Percentiles rank a stretch among this genome's conserved stretches.
Evolutionary conservation across 352 stramenopile genomes (phyloP).

Genomic region (Phytophthora fragariaefolia): DNA sequence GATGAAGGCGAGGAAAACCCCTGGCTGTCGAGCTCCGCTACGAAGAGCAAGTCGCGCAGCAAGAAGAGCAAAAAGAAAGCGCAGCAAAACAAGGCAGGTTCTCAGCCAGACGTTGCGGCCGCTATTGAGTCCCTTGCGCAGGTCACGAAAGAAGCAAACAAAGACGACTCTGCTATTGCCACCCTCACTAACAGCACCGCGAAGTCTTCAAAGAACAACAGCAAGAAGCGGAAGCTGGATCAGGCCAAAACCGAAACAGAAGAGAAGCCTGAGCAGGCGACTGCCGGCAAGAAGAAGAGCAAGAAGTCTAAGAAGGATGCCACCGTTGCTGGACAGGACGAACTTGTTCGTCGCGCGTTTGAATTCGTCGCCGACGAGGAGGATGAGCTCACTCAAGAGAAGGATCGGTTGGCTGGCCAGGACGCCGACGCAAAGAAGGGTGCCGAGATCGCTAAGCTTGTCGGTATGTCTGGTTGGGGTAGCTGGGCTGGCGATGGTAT

Average conservation of each 20-base stretch:
- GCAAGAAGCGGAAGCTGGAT: constrained; percentile 64
- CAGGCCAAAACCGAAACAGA: constrained; percentile 23
- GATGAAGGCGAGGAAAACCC: constrained; percentile 66
- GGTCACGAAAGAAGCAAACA: constrained; percentile 40
- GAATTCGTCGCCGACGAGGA: constrained; percentile 92
- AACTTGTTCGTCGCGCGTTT: constrained; percentile 96
- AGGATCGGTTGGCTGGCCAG: constrained; percentile 75
- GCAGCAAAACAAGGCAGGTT: constrained; percentile 46
- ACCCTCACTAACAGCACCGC: constrained; percentile 30
- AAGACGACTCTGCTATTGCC: constrained; percentile 23
- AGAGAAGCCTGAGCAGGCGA: constrained; percentile 14
- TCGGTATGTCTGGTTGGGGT: constrained; percentile 92
- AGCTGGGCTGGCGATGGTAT: constrained; percentile 89
- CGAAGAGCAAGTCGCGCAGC: constrained; percentile 68
- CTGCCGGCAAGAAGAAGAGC: constrained; percentile 44
- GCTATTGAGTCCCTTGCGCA: constrained; percentile 72
- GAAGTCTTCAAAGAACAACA: constrained; percentile 33
- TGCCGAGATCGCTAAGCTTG: constrained; percentile 77
- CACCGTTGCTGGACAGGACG: constrained; percentile 73
- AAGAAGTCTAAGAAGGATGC: constrained; percentile 50
- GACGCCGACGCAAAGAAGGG: constrained; percentile 80
- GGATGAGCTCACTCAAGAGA: constrained; percentile 95
- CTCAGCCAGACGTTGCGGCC: constrained; percentile 48
- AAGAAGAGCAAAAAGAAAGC: constrained; percentile 72
- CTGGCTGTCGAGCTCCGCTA: constrained; percentile 59